Conservation (phyloP, 257 asterid species). For the Lavandula angustifolia region DNA sequence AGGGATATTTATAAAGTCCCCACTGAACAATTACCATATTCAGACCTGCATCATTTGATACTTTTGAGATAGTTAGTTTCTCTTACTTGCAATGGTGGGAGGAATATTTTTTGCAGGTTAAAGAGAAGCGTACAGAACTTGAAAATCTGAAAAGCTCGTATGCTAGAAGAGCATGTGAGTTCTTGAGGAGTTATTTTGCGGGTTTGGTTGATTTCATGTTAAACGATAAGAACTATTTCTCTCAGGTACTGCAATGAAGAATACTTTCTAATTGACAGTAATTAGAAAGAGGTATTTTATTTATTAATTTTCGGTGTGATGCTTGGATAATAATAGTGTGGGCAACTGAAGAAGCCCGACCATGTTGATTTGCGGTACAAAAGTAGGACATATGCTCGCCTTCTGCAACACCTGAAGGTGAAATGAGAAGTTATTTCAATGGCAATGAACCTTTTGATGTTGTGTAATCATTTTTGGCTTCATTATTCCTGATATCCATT, state of each 20-base stretch:
- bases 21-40: no score
- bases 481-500: conserved; percentile 23
- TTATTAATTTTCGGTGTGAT: conserved; percentile 24
- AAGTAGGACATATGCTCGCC: conserved; percentile 98
- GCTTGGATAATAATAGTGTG: conserved; percentile 62
- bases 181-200: conserved; percentile 79
- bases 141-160: conserved; percentile 66
- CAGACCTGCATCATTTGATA: conserved; percentile 6
- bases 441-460: conserved; percentile 20
- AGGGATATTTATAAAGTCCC: no score
- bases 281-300: conserved; percentile 21
- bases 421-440: conserved; percentile 27
- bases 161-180: conserved; percentile 91
- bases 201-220: conserved; percentile 97
- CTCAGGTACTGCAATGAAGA: conserved; percentile 65
- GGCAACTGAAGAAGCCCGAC: conserved; percentile 96
- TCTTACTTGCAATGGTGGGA: conserved; percentile 25
- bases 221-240: conserved; percentile 90
- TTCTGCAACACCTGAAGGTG: conserved; percentile 94
- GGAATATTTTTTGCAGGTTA: conserved; percentile 61
- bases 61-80: conserved; percentile 12
- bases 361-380: conserved; percentile 94
- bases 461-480: conserved; percentile 28
- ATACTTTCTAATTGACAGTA: conserved; percentile 27
- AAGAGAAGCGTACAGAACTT: conserved; percentile 89